These are phyloP conservation scores for Mucor indicus DNA, from an alignment of 371 early-diverging fungal species.

Conservation along the genomic window DNA sequence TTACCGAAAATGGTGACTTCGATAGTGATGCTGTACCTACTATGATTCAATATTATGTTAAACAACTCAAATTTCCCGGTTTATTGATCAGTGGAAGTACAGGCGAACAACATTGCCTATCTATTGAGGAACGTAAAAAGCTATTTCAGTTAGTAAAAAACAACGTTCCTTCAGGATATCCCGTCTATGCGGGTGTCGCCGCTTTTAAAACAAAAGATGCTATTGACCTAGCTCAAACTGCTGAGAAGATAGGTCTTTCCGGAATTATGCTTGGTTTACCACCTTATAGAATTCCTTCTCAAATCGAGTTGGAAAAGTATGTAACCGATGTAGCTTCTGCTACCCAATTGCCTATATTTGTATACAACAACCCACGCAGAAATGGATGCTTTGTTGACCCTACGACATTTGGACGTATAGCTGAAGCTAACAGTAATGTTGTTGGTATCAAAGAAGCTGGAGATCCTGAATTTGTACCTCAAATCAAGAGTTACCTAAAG, in stretches of 20 bases:
- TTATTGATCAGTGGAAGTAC: slow-evolving; percentile 29
- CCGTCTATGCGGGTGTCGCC: slow-evolving; percentile 33
- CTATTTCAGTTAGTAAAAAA: slow-evolving; percentile 10
- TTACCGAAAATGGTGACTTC: slow-evolving; percentile 16
- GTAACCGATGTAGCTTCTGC: slow-evolving; percentile 17
- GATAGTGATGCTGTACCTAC: slow-evolving; percentile 17
- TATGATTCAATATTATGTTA: slow-evolving; percentile 19
- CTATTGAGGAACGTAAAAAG: slow-evolving; percentile 25
- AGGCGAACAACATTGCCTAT: slow-evolving; percentile 35
- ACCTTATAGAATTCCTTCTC: slow-evolving; percentile 23
- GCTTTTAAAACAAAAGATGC: slow-evolving; percentile 31
- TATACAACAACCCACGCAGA: slow-evolving; percentile 29
- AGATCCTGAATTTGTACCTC: slow-evolving; percentile 15
- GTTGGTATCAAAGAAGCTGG: slow-evolving; percentile 28
- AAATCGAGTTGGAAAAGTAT: slow-evolving; percentile 19
- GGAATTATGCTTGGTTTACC: slow-evolving; percentile 36
- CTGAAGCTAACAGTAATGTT: slow-evolving; percentile 6
- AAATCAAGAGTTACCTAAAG: no score
- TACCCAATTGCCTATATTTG: slow-evolving; percentile 20
- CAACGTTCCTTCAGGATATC: slow-evolving; percentile 8
- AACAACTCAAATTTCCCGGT: slow-evolving; percentile 19
- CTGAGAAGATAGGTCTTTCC: slow-evolving; percentile 10
- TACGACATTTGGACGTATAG: slow-evolving; percentile 6
- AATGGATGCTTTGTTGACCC: slow-evolving; percentile 25
- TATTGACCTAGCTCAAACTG: slow-evolving; percentile 20